These are phyloP conservation scores for Bacidia gigantensis DNA, from an alignment of 495 filamentous ascomycete species.

Conservation along the genomic window DNA sequence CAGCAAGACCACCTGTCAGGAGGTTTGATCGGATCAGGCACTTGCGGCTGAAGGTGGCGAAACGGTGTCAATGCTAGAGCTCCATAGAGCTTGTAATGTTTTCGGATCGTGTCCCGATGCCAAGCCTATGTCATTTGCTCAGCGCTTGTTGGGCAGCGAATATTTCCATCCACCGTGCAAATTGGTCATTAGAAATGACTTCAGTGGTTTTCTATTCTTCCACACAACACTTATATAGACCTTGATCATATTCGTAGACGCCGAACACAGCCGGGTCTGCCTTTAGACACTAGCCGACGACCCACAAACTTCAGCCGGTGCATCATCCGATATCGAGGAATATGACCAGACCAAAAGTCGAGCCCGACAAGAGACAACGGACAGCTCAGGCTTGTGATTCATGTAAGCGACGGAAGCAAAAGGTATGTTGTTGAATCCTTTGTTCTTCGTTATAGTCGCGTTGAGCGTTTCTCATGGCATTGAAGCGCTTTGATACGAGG, in stretches of 20 bases:
- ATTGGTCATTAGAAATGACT: background rate
- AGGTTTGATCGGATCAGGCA: too few species aligned
- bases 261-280: too few species aligned
- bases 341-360: constrained; percentile 50
- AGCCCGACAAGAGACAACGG: constrained; percentile 48
- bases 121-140: background rate
- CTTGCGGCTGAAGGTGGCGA: too few species aligned
- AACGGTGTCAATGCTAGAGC: too few species aligned
- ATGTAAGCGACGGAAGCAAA: constrained; percentile 69
- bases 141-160: background rate
- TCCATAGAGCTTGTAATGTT: background rate
- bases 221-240: too few species aligned
- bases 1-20: too few species aligned
- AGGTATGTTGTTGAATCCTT: constrained; percentile 33
- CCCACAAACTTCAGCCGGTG: background rate
- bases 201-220: background rate
- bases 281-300: too few species aligned
- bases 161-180: too few species aligned
- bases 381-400: constrained; percentile 59
- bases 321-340: background rate
- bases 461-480: too few species aligned
- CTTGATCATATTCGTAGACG: too few species aligned
- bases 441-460: background rate
- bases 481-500: too few species aligned
- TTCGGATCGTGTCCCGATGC: background rate